phyloP scores from a whole-genome alignment of 345 rosid species.

The Eucalyptus curtisii region DNA sequence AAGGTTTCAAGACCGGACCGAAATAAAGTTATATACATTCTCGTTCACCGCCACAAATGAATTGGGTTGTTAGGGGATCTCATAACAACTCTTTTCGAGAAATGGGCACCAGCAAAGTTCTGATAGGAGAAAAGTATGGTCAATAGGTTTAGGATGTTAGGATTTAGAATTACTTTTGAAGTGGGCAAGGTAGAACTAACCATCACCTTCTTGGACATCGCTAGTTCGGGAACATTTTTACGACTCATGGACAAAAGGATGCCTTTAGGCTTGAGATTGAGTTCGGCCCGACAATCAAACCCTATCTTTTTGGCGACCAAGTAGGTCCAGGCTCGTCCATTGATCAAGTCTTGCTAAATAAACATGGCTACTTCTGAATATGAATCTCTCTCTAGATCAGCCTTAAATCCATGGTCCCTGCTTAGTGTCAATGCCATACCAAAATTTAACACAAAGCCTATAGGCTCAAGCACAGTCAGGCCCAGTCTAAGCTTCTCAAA shows the following conservation, averaged over 20 bases:
- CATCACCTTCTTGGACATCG: neutral
- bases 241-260: neutral
- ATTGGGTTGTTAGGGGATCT: neutral
- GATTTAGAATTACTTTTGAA: neutral
- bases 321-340: neutral
- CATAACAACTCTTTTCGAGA: neutral
- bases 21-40: too few species aligned
- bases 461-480: neutral
- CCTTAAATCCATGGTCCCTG: neutral
- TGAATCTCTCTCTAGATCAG: neutral
- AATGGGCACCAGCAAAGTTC: neutral
- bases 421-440: neutral
- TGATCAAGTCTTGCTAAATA: neutral
- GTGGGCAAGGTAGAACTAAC: neutral
- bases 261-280: neutral
- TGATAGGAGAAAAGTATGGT: neutral
- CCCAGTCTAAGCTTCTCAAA: neutral
- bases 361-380: neutral
- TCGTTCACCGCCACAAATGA: neutral
- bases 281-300: neutral
- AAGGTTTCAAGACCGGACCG: accelerated
- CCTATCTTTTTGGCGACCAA: neutral
- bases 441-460: neutral
- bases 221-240: neutral
- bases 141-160: neutral